A percentile compares a stretch with the other conserved stretches of the same genome.
These are phyloP conservation scores for Colletotrichum sp. DNA, from an alignment of 2,329 filamentous ascomycete species.

Conservation along the genomic window DNA sequence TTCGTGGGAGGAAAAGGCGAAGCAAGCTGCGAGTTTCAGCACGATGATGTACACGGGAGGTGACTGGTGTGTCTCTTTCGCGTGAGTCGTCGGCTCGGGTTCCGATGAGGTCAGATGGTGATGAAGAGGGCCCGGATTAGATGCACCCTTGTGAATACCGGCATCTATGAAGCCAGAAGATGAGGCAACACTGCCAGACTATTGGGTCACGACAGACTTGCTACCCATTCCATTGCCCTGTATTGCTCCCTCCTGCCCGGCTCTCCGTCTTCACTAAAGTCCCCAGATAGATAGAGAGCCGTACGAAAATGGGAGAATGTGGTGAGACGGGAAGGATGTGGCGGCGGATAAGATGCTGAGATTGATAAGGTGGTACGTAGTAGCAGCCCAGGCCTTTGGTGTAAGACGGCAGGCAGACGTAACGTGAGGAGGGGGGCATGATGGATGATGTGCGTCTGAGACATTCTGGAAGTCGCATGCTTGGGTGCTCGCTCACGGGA, in stretches of 20 bases:
- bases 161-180: background rate
- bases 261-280: background rate
- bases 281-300: background rate
- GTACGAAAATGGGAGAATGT: background rate
- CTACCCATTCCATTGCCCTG: background rate
- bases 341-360: background rate
- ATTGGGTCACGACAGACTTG: background rate
- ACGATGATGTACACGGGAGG: background rate
- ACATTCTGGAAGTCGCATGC: constrained; percentile 11
- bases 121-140: background rate
- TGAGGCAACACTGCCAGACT: background rate
- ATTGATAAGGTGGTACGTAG: background rate
- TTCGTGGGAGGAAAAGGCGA: background rate
- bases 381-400: too few species aligned
- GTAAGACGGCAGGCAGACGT: background rate
- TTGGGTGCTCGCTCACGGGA: constrained; percentile 15
- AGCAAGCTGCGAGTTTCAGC: background rate
- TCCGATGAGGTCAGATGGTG: background rate
- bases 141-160: background rate
- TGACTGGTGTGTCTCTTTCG: background rate
- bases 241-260: background rate
- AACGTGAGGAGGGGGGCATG: background rate
- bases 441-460: constrained; percentile 6
- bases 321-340: background rate
- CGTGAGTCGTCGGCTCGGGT: background rate